Conservation (phyloP, 2,329 filamentous ascomycete species). For the Paraconiothyrium brasiliense region DNA sequence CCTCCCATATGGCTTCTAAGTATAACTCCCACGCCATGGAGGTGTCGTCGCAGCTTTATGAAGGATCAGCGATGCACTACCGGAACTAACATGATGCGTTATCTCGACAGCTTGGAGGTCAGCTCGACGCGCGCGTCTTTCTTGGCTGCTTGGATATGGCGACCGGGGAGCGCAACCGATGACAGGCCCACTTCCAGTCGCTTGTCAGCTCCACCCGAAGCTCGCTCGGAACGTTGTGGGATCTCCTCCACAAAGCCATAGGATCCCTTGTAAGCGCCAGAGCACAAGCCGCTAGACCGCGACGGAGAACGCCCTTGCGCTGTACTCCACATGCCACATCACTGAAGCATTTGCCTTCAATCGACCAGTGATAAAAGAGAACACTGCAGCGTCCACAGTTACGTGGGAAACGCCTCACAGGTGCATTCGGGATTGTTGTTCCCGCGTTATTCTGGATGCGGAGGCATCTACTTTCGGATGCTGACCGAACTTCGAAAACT, state of each 20-base stretch:
- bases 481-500: not conserved
- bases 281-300: not conserved
- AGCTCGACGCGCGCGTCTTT: constrained; percentile 17
- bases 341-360: not conserved
- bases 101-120: not conserved
- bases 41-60: not conserved
- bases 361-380: not conserved
- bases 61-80: constrained; percentile 1
- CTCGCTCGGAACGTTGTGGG: constrained; percentile 1
- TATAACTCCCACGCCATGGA: not conserved
- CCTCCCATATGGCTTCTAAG: not conserved
- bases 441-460: constrained; percentile 22
- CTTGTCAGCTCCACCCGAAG: not conserved
- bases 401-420: constrained; percentile 4
- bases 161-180: not conserved
- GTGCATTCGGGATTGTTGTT: constrained; percentile 16
- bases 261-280: constrained; percentile 10
- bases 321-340: constrained; percentile 1
- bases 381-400: not conserved
- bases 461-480: constrained; percentile 5
- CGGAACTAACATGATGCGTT: not conserved
- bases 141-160: not conserved
- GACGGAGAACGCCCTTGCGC: not conserved
- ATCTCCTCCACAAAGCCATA: not conserved
- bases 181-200: not conserved